Evolutionary conservation across 1,284 basidiomycete genomes (phyloP).

Genomic region (Coniferiporia sulphurascens): DNA sequence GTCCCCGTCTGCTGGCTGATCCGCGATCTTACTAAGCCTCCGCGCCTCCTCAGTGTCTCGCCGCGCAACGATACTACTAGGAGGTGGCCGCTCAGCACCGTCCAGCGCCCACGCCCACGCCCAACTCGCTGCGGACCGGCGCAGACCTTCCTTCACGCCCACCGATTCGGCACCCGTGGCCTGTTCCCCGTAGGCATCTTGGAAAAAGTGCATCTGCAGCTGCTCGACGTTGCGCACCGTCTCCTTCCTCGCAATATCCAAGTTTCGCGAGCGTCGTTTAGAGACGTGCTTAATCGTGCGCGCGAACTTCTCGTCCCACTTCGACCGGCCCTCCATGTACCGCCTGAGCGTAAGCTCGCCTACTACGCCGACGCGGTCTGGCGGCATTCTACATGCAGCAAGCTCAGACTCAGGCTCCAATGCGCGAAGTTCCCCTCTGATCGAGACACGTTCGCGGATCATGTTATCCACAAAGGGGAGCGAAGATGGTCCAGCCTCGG

Average conservation of each 20-base stretch:
- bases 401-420: slow-evolving; percentile 53
- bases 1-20: slow-evolving; percentile 52
- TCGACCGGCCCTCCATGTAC: slow-evolving; percentile 52
- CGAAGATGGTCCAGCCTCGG: neutral
- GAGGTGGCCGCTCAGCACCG: slow-evolving; percentile 69
- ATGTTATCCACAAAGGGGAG: slow-evolving; percentile 40
- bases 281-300: slow-evolving; percentile 51
- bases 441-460: slow-evolving; percentile 70
- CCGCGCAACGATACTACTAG: slow-evolving; percentile 75
- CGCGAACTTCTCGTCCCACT: slow-evolving; percentile 61
- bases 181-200: slow-evolving; percentile 24
- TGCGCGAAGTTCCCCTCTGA: slow-evolving; percentile 50
- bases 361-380: slow-evolving; percentile 64
- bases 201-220: slow-evolving; percentile 35
- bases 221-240: slow-evolving; percentile 43
- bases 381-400: slow-evolving; percentile 44
- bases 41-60: slow-evolving; percentile 74
- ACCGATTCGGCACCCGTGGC: slow-evolving; percentile 25
- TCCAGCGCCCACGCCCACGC: slow-evolving; percentile 75
- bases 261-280: slow-evolving; percentile 52
- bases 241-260: slow-evolving; percentile 57
- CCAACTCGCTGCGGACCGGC: slow-evolving; percentile 49
- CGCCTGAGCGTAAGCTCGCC: slow-evolving; percentile 59
- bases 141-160: slow-evolving; percentile 45
- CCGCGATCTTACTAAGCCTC: slow-evolving; percentile 63